Percentiles rank a stretch among this genome's conserved stretches.
These are phyloP conservation scores for Dactylellina leptospora DNA, from an alignment of 2,329 filamentous ascomycete genomes.

Conservation along the genomic window DNA sequence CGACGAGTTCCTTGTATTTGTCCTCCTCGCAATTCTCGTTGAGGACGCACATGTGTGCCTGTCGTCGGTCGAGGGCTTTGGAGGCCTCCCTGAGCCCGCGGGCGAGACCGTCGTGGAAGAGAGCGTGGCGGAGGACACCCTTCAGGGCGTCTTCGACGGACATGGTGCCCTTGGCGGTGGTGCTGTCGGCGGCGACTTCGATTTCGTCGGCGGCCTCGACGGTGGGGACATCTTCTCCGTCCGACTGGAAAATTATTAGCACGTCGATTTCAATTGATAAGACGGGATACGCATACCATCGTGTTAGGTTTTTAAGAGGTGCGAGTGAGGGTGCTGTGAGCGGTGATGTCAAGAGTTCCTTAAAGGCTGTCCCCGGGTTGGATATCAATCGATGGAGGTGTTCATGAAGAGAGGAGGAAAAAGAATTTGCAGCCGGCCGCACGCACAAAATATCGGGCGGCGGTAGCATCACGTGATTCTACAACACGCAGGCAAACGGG, in stretches of 20 bases:
- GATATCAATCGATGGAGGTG: constrained; percentile 8
- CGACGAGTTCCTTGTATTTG: constrained; percentile 99
- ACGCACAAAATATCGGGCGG: too few relatives aligned
- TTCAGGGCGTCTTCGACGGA: constrained; percentile 98
- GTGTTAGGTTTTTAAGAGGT: constrained; percentile 22
- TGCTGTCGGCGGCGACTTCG: constrained; percentile 90
- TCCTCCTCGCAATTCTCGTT: constrained; percentile 99
- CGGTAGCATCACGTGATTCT: too few relatives aligned
- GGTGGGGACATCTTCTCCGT: constrained; percentile 96
- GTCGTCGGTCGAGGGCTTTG: constrained; percentile 97
- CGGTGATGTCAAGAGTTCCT: constrained; percentile 53
- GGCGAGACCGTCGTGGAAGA: constrained; percentile 99
- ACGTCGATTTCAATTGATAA: background rate
- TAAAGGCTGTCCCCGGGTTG: constrained; percentile 52
- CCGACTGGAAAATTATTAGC: constrained; percentile 72
- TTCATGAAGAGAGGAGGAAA: constrained; percentile 36
- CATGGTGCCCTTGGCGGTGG: constrained; percentile 85
- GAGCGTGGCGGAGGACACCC: constrained; percentile 96
- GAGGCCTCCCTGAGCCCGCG: constrained; percentile 97
- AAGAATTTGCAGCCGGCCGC: constrained; percentile 12
- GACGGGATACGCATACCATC: constrained; percentile 24
- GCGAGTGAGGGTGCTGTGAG: constrained; percentile 2
- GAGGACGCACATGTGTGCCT: constrained; percentile 99
- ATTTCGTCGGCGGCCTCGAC: constrained; percentile 82
- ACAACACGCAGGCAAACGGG: constrained; percentile 24